Evolutionary conservation across 129 eudicot species (phyloP).

Genomic region (Arctium minus): DNA sequence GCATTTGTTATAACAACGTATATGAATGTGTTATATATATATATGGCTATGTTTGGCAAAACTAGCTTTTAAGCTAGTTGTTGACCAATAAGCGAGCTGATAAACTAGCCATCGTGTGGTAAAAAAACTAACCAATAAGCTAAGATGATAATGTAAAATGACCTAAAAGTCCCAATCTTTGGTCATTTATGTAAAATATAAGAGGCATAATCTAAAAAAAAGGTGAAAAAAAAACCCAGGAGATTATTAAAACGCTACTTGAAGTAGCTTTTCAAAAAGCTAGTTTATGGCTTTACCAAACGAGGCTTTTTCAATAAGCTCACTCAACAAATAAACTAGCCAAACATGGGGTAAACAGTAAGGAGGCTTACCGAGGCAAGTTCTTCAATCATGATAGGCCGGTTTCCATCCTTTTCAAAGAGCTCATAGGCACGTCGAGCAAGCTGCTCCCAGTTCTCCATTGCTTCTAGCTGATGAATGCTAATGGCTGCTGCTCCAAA

Average conservation of each 20-base stretch:
- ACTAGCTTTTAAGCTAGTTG: background rate
- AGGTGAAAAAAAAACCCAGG: too few species aligned
- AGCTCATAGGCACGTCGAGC: conserved; percentile 88
- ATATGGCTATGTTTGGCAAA: background rate
- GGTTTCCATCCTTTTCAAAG: conserved; percentile 91
- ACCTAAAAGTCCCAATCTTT: background rate
- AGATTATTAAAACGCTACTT: background rate
- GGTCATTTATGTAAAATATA: background rate
- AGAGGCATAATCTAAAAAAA: too few species aligned
- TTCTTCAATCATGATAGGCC: conserved; percentile 97
- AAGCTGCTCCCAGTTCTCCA: conserved; percentile 95
- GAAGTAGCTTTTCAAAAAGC: too few species aligned
- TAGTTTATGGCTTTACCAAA: background rate
- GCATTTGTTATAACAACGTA: background rate
- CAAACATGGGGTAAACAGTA: background rate
- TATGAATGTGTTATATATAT: background rate
- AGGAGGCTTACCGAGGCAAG: conserved; percentile 76
- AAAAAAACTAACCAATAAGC: background rate
- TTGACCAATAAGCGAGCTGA: background rate
- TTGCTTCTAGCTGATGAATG: conserved; percentile 94
- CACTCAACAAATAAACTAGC: background rate
- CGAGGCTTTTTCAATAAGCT: background rate
- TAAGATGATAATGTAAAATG: background rate
- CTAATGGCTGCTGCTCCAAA: conserved; percentile 95
- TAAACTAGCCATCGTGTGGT: background rate